Base-by-base conservation (phyloP, 768 basidiomycete genomes). In the Boletus sensibilis region DNA sequence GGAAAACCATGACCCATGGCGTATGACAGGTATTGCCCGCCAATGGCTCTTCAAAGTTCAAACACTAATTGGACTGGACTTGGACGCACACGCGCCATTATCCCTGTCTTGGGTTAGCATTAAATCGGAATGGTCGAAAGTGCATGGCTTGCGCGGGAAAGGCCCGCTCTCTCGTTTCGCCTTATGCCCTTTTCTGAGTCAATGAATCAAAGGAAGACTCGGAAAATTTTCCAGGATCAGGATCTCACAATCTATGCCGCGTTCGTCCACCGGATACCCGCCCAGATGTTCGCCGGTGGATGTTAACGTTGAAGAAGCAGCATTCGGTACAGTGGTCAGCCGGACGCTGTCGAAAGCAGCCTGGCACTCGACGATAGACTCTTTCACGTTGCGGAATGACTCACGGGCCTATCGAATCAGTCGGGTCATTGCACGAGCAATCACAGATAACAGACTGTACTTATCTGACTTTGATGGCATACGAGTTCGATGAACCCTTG, bases 401-500 rank as follows among this genome's bases (percentile, higher is more conserved):
- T 27, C 25, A 6, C 2, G 25, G 25, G 25, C 8, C 27, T 29
- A 7, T 29, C 7, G 27, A 29, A 9, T 7, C 7, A 7, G 16
- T 52, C 34, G 6, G 11, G 39, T 60, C 41, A 68, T 38, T 43
- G 29, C 53, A 42, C 18, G 38, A n/a, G 13, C 27, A 4, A 52
- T 37, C 9, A 1, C 50, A 20, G 10, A 35, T 11, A 12, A 14
- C 33, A 67, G 18, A 34, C 4, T 4, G 4, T 14, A n/a, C n/a
- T n/a, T n/a, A 9, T 35, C 77, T 44, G 44, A 91, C 90, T 91
- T 98, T 98, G 84, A 99, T 99, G 60, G 96, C 96, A 74, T 98
- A 99, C 53, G 96, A 98, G 89, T 99, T 99, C 70, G 95, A 98
- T 48, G 97, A 98, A 62, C 97, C 97, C 82, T 99, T 98, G 63